Evolutionary conservation across 768 basidiomycete genomes (phyloP).

Genomic region (Pisolithus orientalis): DNA sequence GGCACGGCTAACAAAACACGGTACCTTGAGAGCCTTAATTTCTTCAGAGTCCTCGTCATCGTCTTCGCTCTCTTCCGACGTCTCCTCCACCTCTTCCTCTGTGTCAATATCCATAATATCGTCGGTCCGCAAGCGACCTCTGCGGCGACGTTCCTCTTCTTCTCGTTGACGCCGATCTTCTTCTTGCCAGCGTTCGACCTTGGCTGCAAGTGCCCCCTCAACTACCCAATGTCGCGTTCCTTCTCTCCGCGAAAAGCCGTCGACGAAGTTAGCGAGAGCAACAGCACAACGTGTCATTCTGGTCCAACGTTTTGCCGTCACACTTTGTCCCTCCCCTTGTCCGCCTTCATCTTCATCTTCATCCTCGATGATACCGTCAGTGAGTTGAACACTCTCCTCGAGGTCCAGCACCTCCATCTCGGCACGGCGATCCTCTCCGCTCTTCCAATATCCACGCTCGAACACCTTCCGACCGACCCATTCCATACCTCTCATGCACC

Average conservation of each 20-base stretch:
- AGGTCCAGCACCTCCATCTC: conserved; percentile 80
- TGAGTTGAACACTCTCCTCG: conserved; percentile 48
- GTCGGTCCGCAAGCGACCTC: conserved; percentile 56
- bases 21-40: conserved; percentile 76
- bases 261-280: conserved; percentile 59
- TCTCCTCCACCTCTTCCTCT: conserved; percentile 47
- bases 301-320: conserved; percentile 62
- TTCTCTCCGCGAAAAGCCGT: conserved; percentile 67
- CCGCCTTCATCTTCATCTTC: conserved; percentile 51
- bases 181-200: conserved; percentile 62
- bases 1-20: conserved; percentile 3
- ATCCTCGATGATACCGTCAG: conserved; percentile 81
- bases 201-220: conserved; percentile 59
- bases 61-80: conserved; percentile 38
- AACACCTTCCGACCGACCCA: conserved; percentile 91
- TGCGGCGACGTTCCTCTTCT: conserved; percentile 61
- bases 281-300: conserved; percentile 67
- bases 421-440: conserved; percentile 52
- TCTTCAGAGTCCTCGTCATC: conserved; percentile 67
- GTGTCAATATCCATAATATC: conserved; percentile 70
- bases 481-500: conserved; percentile 93
- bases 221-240: conserved; percentile 58
- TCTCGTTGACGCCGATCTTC: conserved; percentile 62
- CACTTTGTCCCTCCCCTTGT: conserved; percentile 17
- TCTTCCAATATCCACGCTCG: conserved; percentile 92